Percentiles rank a stretch among this genome's conserved stretches.
Evolutionary conservation across 306 rosid species (phyloP).

Genomic region (Ceratonia siliqua): DNA sequence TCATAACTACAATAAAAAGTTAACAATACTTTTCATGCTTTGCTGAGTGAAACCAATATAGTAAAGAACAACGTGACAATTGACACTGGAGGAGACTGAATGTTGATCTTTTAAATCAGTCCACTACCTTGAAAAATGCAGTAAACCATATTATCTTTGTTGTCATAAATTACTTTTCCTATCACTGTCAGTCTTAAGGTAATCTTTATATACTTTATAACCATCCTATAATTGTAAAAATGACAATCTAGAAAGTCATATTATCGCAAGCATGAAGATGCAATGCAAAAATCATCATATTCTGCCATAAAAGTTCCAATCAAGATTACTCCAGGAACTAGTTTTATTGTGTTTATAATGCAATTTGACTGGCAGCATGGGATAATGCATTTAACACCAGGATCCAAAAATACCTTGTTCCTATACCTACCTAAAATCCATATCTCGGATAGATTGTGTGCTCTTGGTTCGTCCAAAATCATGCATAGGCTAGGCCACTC

Average conservation of each 20-base stretch:
- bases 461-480: conserved; percentile 80
- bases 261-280: background rate
- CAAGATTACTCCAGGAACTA: conserved; percentile 6
- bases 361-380: too few species aligned
- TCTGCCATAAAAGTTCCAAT: background rate
- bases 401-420: conserved; percentile 9
- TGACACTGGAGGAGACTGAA: background rate
- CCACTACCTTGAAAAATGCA: background rate
- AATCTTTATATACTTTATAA: background rate
- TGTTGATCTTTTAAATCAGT: background rate
- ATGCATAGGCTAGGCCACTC: conserved; percentile 69
- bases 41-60: background rate
- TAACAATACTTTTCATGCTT: background rate
- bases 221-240: conserved; percentile 18
- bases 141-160: background rate
- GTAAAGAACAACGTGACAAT: background rate
- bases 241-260: too few species aligned
- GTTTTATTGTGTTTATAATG: too few species aligned
- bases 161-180: background rate
- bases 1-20: background rate
- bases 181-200: background rate
- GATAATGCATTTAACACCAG: too few species aligned
- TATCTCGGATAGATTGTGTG: conserved; percentile 76
- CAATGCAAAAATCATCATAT: conserved; percentile 9
- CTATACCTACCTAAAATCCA: conserved; percentile 75